Evolutionary conservation across 805 yeast genomes (phyloP).

Genomic region (Candida succiphila): DNA sequence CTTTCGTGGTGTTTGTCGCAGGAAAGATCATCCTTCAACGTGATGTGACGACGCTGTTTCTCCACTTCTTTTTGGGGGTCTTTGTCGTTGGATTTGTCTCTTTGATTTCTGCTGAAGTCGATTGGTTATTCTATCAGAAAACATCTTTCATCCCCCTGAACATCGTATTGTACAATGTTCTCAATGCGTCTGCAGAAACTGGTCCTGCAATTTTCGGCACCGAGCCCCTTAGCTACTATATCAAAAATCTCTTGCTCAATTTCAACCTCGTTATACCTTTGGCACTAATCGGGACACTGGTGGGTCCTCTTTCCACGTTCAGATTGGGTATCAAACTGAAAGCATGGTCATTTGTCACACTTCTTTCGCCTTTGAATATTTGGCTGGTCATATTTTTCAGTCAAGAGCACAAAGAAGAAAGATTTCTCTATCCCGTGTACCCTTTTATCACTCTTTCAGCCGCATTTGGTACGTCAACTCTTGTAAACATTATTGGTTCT

Average conservation of each 20-base stretch:
- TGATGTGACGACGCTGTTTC: constrained; percentile 1
- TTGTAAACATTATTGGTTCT: constrained; percentile 7
- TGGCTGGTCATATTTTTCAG: constrained; percentile 61
- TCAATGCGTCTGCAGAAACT: constrained; percentile 50
- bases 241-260: constrained; percentile 59
- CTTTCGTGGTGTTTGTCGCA: constrained; percentile 35
- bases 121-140: constrained; percentile 52
- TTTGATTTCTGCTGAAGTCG: constrained; percentile 26
- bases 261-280: constrained; percentile 48
- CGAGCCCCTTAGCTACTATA: constrained; percentile 69
- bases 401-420: constrained; percentile 91
- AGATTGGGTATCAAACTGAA: constrained; percentile 7
- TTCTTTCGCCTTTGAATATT: constrained; percentile 40
- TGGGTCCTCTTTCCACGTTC: constrained; percentile 20
- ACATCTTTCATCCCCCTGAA: constrained; percentile 68
- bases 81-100: constrained; percentile 9
- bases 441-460: constrained; percentile 58
- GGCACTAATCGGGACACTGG: constrained; percentile 28
- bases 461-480: constrained; percentile 30
- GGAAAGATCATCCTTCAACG: constrained; percentile 6
- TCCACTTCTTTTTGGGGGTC: constrained; percentile 9
- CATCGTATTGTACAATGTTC: constrained; percentile 75
- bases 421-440: constrained; percentile 82
- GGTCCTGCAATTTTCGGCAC: constrained; percentile 91
- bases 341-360: constrained; percentile 11